Evolutionary conservation across 768 basidiomycete species (phyloP).

Genomic region (Pleurotus salmoneostramineus): DNA sequence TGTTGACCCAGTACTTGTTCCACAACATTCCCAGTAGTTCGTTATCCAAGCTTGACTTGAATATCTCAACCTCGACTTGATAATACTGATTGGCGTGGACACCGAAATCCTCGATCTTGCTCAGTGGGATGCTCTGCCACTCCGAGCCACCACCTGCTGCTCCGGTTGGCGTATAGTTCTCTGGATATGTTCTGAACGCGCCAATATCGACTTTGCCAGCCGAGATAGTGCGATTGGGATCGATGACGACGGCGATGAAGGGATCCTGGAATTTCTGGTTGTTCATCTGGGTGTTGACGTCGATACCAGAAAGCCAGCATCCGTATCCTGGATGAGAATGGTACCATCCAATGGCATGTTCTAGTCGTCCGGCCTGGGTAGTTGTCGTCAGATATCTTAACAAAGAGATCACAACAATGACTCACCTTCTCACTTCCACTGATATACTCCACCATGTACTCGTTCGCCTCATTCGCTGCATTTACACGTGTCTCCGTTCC

Average conservation of each 20-base stretch:
- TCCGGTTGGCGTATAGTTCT: conserved; percentile 84
- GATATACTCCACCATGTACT: conserved; percentile 97
- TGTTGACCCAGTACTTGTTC: conserved; percentile 99
- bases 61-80: conserved; percentile 89
- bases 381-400: conserved; percentile 2
- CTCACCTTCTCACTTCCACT: conserved; percentile 75
- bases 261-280: conserved; percentile 96
- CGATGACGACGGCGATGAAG: conserved; percentile 96
- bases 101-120: conserved; percentile 99
- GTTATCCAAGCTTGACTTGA: conserved; percentile 87
- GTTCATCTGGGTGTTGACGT: conserved; percentile 94
- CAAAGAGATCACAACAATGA: neutral
- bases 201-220: conserved; percentile 99
- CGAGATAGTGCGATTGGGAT: conserved; percentile 97
- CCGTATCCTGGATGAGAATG: conserved; percentile 99
- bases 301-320: conserved; percentile 98
- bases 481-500: conserved; percentile 99
- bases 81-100: conserved; percentile 98
- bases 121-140: conserved; percentile 94
- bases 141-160: conserved; percentile 54
- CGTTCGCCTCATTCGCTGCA: conserved; percentile 91
- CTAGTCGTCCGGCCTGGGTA: conserved; percentile 70
- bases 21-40: conserved; percentile 87
- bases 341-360: conserved; percentile 95
- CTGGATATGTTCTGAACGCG: conserved; percentile 96